phyloP scores from a whole-genome alignment of 495 filamentous ascomycete species.

The Penicillium cataractarum region DNA sequence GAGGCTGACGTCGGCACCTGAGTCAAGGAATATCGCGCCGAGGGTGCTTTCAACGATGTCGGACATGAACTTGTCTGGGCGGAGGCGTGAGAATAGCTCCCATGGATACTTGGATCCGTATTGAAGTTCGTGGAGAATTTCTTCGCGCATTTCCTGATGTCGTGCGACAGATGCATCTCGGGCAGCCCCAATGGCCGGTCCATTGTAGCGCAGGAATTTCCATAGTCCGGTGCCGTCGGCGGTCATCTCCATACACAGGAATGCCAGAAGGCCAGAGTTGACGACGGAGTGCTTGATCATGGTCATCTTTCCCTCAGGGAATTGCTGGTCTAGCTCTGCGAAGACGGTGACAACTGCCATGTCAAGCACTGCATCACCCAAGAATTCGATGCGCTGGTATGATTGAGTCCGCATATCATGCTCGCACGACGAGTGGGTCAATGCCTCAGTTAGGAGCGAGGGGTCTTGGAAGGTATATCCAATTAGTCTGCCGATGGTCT shows the following conservation, averaged over 20 bases:
- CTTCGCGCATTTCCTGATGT: conserved; percentile 50
- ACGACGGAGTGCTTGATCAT: conserved; percentile 73
- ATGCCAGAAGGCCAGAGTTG: conserved; percentile 88
- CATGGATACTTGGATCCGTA: conserved; percentile 68
- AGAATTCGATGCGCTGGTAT: conserved; percentile 87
- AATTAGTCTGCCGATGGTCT: conserved; percentile 25
- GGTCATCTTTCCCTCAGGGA: conserved; percentile 73
- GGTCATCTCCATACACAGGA: conserved; percentile 62
- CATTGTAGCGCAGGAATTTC: conserved; percentile 69
- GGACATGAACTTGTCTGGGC: conserved; percentile 79
- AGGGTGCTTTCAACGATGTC: conserved; percentile 83
- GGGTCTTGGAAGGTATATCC: conserved; percentile 71
- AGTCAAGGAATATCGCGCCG: conserved; percentile 87
- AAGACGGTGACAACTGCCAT: conserved; percentile 66
- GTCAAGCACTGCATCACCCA: conserved; percentile 88
- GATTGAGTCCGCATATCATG: conserved; percentile 57
- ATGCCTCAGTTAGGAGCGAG: conserved; percentile 75
- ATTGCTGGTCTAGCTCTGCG: conserved; percentile 43
- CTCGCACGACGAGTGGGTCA: conserved; percentile 79
- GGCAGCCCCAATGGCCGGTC: conserved; percentile 49
- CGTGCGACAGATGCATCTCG: conserved; percentile 43
- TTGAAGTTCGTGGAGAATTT: conserved; percentile 54
- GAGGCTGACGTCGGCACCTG: conserved; percentile 54
- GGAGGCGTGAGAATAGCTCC: conserved; percentile 65
- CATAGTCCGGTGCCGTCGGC: conserved; percentile 53